Base-by-base conservation (phyloP, 208 protist genomes). In the Trypanosoma vivax region DNA sequence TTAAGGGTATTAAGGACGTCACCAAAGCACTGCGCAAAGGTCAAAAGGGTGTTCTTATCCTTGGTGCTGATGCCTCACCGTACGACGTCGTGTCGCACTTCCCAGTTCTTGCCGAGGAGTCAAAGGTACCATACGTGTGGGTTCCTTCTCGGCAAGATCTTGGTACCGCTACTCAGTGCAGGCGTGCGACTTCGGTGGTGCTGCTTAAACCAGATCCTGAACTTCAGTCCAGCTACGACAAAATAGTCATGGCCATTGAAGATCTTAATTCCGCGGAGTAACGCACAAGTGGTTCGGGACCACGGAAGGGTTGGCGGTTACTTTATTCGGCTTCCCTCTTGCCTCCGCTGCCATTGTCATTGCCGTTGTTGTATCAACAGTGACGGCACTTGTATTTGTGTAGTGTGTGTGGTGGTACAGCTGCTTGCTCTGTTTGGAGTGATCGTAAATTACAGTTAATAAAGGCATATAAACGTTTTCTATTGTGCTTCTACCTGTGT, bases 61-160 rank as follows among this genome's bases (percentile, higher is more conserved):
- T 97, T 25, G 92, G 87, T 33, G 92, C 86, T 5, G 90, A 97
- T 51, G 85, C 88, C 6, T 96, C 88, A 11, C 92, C 92, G 11
- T 92, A 85, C 58, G 92, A 97, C 50, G 92, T 97, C 3, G 76
- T 97, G n/a, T 92, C 87, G 16, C 92, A 97, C 75, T 88, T 97
- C 50, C 92, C 92, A 4, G 73, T 96, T 2, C 65, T 94, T 70
- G 82, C 80, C 0, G 90, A 97, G 70, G 88, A 97, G 56, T 77
- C 79, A 27, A 90, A 96, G 66, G 76, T 97, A 24, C 88, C 90
- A 56, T 97, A 93, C 55, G 83, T 96, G 48, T 97, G 88, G 88
- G 89, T 97, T 25, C 90, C 89, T 3, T 96, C 90, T 21, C 77
- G 89, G 48, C 79, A 91, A 53, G 90, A 97, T 58, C 66, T 97